Percentiles rank a stretch among this genome's conserved stretches.
Evolutionary conservation across 2,329 filamentous ascomycete species (phyloP).

Genomic region (Herpotrichia juniperi): DNA sequence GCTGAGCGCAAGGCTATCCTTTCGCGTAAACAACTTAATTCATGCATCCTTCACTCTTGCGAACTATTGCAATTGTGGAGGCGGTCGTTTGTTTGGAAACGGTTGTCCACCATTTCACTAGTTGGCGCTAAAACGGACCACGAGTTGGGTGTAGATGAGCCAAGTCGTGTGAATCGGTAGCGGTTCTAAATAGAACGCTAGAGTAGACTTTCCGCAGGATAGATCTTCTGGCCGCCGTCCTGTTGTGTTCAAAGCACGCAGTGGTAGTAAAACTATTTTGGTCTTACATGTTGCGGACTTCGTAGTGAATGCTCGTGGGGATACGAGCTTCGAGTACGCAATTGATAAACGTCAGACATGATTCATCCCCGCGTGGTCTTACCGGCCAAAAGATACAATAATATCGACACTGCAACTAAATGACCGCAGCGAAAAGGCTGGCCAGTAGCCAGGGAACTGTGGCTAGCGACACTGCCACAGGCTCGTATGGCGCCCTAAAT

Average conservation of each 20-base stretch:
- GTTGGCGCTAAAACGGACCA: slow-evolving; percentile 6
- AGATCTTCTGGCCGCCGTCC: neutral
- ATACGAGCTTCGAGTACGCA: slow-evolving; percentile 23
- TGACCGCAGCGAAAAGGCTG: slow-evolving; percentile 11
- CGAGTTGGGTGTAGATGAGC: neutral
- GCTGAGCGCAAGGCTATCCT: slow-evolving; percentile 3
- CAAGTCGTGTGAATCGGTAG: neutral
- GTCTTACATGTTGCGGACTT: slow-evolving; percentile 6
- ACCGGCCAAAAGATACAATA: slow-evolving; percentile 12
- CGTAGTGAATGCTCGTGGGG: slow-evolving; percentile 9
- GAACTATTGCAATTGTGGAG: neutral
- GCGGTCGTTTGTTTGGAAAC: slow-evolving; percentile 1
- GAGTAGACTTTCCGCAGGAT: neutral
- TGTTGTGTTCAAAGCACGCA: neutral
- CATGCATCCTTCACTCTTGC: neutral
- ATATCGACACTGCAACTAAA: slow-evolving; percentile 11
- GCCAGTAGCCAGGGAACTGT: slow-evolving; percentile 8
- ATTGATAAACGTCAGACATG: slow-evolving; percentile 23
- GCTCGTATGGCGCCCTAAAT: slow-evolving; percentile 20
- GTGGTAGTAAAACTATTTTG: slow-evolving; percentile 18
- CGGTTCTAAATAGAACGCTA: neutral
- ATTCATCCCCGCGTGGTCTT: slow-evolving; percentile 2
- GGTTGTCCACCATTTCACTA: neutral
- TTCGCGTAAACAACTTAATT: slow-evolving; percentile 13
- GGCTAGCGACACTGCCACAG: slow-evolving; percentile 23